Conservation (phyloP, 2,329 filamentous ascomycete species). For the Beauveria sp. region DNA sequence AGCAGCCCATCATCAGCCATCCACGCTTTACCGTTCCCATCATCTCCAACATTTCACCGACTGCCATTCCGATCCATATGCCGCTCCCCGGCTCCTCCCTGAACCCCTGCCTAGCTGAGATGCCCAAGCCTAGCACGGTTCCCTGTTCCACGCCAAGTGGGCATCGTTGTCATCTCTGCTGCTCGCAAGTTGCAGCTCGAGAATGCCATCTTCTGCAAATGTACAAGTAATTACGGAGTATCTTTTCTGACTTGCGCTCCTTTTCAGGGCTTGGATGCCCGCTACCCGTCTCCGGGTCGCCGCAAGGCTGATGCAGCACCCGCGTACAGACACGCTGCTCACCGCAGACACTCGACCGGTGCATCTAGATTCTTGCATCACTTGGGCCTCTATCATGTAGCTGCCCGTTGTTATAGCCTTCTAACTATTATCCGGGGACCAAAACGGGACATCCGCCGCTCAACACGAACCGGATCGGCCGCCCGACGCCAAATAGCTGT, state of each 20-base stretch:
- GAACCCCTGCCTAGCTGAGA: slow-evolving; percentile 9
- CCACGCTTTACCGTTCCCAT: neutral
- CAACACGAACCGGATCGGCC: neutral
- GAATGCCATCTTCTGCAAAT: neutral
- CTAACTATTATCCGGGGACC: neutral
- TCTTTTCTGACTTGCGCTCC: too few relatives aligned
- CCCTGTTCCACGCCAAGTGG: slow-evolving; percentile 1
- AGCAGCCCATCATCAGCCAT: neutral
- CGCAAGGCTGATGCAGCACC: neutral
- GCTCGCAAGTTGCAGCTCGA: neutral
- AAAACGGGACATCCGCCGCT: too few relatives aligned
- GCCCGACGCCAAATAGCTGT: neutral
- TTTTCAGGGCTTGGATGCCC: too few relatives aligned
- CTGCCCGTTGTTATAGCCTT: neutral
- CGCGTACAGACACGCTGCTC: neutral
- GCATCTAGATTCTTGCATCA: too few relatives aligned
- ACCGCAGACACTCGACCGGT: neutral
- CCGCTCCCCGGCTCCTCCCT: neutral
- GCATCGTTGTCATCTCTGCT: neutral
- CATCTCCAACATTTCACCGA: neutral
- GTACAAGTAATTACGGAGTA: too few relatives aligned
- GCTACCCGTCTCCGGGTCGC: neutral
- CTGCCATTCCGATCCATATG: neutral
- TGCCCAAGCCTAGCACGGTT: neutral
- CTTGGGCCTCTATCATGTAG: neutral